Evolutionary conservation across 2,329 filamentous ascomycete genomes (phyloP), one percentile per base, ranked within the genome.

Genomic region (Catunica adiposa): DNA sequence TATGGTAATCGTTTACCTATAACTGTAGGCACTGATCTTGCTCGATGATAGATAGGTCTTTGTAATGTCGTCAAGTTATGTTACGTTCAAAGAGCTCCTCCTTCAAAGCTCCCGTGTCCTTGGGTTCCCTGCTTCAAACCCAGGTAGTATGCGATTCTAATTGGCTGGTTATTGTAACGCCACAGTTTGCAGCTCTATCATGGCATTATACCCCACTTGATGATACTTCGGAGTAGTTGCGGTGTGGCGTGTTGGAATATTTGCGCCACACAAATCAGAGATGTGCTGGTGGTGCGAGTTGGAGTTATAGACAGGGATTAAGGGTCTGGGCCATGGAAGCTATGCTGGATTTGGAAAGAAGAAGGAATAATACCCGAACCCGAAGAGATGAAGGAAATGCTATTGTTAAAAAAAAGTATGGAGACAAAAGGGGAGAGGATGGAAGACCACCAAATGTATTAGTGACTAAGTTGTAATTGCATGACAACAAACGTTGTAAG

Each of bases 21-120:
- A n/a, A n/a, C n/a, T n/a, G n/a, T n/a, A n/a, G n/a, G n/a, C n/a
- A n/a, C n/a, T n/a, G n/a, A n/a, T n/a, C n/a, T n/a, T n/a, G 48
- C 56, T 54, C 52, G 25, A 34, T 5, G 54, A 48, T 34, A 46
- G 52, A 34, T 54, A 25, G 54, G 42, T 34, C 34, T 31, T 46
- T 48, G 57, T 53, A 37, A 58, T 53, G 38, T 42, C 38, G 14
- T 42, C 14, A 15, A 42, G 17, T 5, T 42, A 42, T 42, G 38
- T n/a, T 42, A 15, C 38, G 14, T 42, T n/a, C 38, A 42, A 42
- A 42, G 17, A 42, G n/a, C 4, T 15, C 38, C 34, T 7, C 17
- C 38, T 4, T 15, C 38, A 42, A 20, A 42, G 38, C 38, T 42
- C n/a, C 38, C 17, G 11, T 42, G 38, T 20, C 38, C n/a, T 20